A percentile compares a stretch with the other conserved stretches of the same genome.
Evolutionary conservation across 2,329 filamentous ascomycete genomes (phyloP).

Genomic region (Ophiostoma novo-ulmi): DNA sequence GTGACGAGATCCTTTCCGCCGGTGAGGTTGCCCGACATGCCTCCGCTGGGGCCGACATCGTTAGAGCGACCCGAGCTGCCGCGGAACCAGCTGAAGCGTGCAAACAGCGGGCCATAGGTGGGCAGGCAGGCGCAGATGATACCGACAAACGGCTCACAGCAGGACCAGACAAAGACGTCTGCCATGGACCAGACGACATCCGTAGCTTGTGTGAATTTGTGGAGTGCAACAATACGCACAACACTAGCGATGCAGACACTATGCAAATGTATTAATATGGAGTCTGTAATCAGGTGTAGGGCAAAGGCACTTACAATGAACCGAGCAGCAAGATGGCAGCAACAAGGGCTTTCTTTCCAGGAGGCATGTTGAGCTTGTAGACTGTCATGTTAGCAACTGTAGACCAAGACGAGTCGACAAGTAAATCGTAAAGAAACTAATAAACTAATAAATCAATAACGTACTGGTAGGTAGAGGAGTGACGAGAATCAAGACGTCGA

Average conservation of each 20-base stretch:
- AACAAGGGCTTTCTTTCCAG: neutral
- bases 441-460: neutral
- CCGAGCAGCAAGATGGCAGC: constrained; percentile 1
- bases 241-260: constrained; percentile 1
- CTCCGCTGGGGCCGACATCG: neutral
- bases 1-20: neutral
- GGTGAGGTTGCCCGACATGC: neutral
- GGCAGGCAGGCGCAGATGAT: constrained; percentile 8
- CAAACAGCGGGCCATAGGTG: neutral
- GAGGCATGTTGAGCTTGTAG: constrained; percentile 9
- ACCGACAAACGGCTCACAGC: constrained; percentile 5
- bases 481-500: neutral
- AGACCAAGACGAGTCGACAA: neutral
- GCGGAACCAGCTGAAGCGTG: neutral
- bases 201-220: neutral
- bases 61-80: neutral
- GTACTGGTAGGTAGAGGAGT: neutral
- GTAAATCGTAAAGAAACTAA: no score
- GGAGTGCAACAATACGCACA: neutral
- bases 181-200: constrained; percentile 6
- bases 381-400: neutral
- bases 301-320: neutral
- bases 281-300: no score
- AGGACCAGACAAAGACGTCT: constrained; percentile 8
- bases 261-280: neutral